Base-by-base conservation (phyloP, 768 basidiomycete genomes). In the Melanogaster broomeanus region DNA sequence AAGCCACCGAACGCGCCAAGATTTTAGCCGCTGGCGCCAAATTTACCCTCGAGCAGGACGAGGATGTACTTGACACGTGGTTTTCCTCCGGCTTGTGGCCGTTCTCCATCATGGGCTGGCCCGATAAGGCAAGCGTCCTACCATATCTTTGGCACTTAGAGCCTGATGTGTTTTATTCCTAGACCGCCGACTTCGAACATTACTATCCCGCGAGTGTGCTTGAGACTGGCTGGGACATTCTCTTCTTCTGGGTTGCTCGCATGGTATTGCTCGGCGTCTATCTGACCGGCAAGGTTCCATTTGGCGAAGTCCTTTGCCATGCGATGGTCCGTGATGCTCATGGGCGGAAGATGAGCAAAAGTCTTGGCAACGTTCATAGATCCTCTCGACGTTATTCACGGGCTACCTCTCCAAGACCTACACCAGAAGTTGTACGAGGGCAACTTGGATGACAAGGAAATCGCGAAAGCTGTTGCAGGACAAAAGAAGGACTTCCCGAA, bases 231-330 rank as follows among this genome's bases (percentile, higher is more conserved):
- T 98, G 97, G 96, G 97, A 98, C 57, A 98, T 98, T 62, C 71
- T 99, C n/a, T 95, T 95, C 80, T 98, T 98, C 83, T 99, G 97
- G 97, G 96, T 98, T 7, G 95, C 97, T 15, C 88, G 97, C 38
- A 99, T 98, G 96, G 96, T 90, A 43, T 74, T 99, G 63, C 84
- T 98, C 31, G 96, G 97, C 38, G 73, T 93, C 61, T 80, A 88
- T 50, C 83, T 98, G 41, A 99, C 97, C 0, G 94, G 81, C 24
- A 70, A 89, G 62, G 82, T 99, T 77, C 97, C 97, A 2, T 99
- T 98, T 81, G 78, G 83, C 42, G 95, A 99, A 72, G 95, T 98
- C 9, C 84, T 88, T 66, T 98, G 95, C 72, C 97, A 98, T 64
- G 95, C 96, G 19, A 97, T 99, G 94, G 87, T 99, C 62, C 92